These are phyloP conservation scores for Circinella umbellata DNA, from an alignment of 371 early-diverging fungal genomes.

Conservation along the genomic window DNA sequence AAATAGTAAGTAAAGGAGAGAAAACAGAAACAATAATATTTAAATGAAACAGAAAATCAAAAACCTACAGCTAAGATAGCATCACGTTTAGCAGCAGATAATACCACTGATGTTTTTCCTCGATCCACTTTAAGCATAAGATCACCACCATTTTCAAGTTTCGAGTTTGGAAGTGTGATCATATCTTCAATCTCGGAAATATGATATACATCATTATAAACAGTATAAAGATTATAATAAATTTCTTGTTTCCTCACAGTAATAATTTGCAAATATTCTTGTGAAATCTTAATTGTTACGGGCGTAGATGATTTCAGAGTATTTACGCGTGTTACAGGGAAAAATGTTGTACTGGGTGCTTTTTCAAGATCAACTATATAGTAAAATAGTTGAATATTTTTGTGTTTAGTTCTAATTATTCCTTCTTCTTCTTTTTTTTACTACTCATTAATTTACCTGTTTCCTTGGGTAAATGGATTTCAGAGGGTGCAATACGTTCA, in stretches of 20 bases:
- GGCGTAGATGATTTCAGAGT: conserved; percentile 55
- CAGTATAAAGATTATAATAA: conserved; percentile 68
- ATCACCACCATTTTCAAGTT: conserved; percentile 74
- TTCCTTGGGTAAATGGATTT: conserved; percentile 76
- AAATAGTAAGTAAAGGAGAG: neutral
- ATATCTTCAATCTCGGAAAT: conserved; percentile 85
- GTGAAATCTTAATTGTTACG: conserved; percentile 80
- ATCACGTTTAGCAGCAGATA: conserved; percentile 78
- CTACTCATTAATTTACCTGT: conserved; percentile 47
- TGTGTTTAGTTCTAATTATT: neutral
- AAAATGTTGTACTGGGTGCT: conserved; percentile 64
- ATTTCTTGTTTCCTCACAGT: conserved; percentile 70
- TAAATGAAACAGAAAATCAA: conserved; percentile 24
- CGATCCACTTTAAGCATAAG: conserved; percentile 79
- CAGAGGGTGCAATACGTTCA: conserved; percentile 70
- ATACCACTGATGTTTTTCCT: conserved; percentile 68
- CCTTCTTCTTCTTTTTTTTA: neutral
- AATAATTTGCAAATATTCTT: conserved; percentile 84
- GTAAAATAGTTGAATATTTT: neutral
- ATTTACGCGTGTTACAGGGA: conserved; percentile 63
- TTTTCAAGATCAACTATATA: conserved; percentile 65
- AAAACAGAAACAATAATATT: neutral
- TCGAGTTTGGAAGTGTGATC: conserved; percentile 45
- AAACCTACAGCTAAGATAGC: conserved; percentile 61
- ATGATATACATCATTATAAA: conserved; percentile 86